Base-by-base conservation (phyloP, 495 filamentous ascomycete species). In the Neurospora sp. region DNA sequence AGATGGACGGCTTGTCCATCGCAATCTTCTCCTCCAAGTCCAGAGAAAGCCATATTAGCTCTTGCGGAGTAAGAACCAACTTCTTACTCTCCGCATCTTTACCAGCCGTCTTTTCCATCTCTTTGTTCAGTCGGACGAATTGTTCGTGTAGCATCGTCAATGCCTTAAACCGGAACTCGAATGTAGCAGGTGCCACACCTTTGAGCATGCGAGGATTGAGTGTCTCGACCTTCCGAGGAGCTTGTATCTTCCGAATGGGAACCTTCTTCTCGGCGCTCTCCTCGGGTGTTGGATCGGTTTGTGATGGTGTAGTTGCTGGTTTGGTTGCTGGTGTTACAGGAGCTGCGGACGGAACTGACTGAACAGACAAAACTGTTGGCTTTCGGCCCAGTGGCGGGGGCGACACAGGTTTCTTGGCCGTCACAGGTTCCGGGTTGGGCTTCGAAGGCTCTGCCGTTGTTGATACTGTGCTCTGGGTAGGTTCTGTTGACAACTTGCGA, bases 11-110 rank as follows among this genome's bases (percentile, higher is more conserved):
- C 72, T 89, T 89, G 15, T 90, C 88, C 9, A 81, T 88, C 1
- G 94, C 94, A 36, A 90, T 81, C 71, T 88, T 90, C 77, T 97
- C 90, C 81, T 99, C 96, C 71, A 94, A 90, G 74, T 98, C 93
- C 3, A 98, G 83, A 3, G 93, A 91, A 80, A 92, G 87, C 45
- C 87, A 88, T 9, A 97, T 89, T 31, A 98, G 83, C 73, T 93
- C 89, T 75, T 93, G 88, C 0, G 88, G 80, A 3, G 87, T 89
- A 4, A 96, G 82, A 13, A 89, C 73, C 13, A 95, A 81, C 72
- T 78, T 78, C 71, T 78, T 79, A 34, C 74, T 43, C 39, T 81
- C 80, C 28, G 82, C 80, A 5, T 77, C 71, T 31, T 81, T 79
- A 19, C 73, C 77, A 31, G 83, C 86, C 43, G 84, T 87, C 70